phyloP scores from a whole-genome alignment of 2,329 filamentous ascomycete species.

The Pseudogymnoascus sp. region DNA sequence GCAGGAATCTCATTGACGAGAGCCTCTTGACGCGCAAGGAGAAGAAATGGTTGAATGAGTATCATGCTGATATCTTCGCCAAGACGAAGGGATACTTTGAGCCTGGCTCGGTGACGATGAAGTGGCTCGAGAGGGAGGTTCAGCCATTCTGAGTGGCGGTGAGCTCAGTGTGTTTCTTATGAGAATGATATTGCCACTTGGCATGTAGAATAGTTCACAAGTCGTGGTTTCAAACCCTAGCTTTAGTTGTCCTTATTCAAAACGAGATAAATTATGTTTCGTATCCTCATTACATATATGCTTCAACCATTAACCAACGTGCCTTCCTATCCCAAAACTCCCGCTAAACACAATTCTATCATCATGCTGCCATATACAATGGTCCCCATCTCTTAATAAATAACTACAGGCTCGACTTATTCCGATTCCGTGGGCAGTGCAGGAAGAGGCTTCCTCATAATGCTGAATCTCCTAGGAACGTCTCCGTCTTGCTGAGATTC shows the following conservation, averaged over 20 bases:
- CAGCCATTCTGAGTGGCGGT: slow-evolving; percentile 38
- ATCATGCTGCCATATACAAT: background rate
- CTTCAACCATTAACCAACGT: background rate
- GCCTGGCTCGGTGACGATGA: slow-evolving; percentile 60
- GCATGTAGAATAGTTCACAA: slow-evolving; percentile 1
- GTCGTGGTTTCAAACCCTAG: background rate
- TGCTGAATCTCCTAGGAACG: slow-evolving; percentile 14
- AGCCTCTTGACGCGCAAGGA: slow-evolving; percentile 65
- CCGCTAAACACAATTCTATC: slow-evolving; percentile 5
- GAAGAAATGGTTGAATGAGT: slow-evolving; percentile 79
- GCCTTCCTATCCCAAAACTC: background rate
- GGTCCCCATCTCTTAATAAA: background rate
- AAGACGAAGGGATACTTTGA: slow-evolving; percentile 76
- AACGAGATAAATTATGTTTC: slow-evolving; percentile 3
- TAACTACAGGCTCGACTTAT: background rate
- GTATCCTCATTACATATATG: background rate
- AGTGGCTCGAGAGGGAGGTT: slow-evolving; percentile 87
- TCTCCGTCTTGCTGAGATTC: background rate
- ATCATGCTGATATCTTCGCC: slow-evolving; percentile 71
- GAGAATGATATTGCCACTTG: background rate
- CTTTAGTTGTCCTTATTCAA: background rate
- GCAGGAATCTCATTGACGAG: slow-evolving; percentile 76
- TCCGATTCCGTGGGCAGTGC: slow-evolving; percentile 28
- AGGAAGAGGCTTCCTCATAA: slow-evolving; percentile 37
- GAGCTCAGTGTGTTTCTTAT: background rate